A percentile compares a stretch with the other conserved stretches of the same genome.
Conservation (phyloP, 2,329 filamentous ascomycete genomes). For the Cercospora nicotianae region DNA sequence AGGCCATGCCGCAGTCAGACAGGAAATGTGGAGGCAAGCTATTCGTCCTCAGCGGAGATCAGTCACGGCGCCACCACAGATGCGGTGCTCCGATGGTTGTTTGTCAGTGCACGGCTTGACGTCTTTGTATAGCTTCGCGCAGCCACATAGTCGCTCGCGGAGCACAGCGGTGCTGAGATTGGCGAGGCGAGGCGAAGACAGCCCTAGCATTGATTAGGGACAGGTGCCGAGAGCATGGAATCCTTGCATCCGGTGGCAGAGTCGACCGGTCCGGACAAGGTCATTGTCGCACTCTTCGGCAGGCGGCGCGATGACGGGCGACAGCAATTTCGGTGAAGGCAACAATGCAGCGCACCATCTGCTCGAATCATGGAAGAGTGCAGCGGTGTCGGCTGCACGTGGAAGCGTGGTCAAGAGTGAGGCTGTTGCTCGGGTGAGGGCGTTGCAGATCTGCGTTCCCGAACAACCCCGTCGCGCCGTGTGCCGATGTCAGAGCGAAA, state of each 20-base stretch:
- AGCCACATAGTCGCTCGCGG: not conserved
- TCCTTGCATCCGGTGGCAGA: not conserved
- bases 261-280: not conserved
- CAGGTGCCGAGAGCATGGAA: not conserved
- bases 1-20: not conserved
- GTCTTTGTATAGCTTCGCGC: not conserved
- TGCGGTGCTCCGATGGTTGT: slow-evolving; percentile 1
- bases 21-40: slow-evolving; percentile 1
- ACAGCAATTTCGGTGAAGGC: not conserved
- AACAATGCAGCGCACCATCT: not conserved
- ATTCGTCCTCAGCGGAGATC: not conserved
- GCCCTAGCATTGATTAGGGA: not conserved
- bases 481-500: not conserved
- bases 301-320: not conserved
- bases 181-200: not conserved
- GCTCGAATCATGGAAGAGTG: not conserved
- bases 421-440: not conserved
- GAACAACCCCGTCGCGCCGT: not conserved
- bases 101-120: not conserved
- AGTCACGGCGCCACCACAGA: not conserved
- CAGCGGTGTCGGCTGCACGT: not conserved
- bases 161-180: not conserved
- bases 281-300: not conserved
- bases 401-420: not conserved
- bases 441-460: not conserved